Conservation (phyloP, 1,284 basidiomycete genomes). For the Ganoderma sinense region DNA sequence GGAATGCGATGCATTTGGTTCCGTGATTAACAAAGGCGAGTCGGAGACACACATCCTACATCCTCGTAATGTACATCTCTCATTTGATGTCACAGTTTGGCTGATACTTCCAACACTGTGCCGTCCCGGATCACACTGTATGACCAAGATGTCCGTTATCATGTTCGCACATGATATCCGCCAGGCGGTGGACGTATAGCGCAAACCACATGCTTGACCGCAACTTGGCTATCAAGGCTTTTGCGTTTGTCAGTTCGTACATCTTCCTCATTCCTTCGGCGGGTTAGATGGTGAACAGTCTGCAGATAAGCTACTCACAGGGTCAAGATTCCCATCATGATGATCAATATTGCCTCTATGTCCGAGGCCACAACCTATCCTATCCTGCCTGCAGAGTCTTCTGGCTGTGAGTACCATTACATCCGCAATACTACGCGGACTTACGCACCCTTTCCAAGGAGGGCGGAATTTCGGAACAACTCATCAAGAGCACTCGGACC, state of each 20-base stretch:
- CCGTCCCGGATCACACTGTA: not conserved
- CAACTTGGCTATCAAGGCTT: not conserved
- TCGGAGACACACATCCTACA: not conserved
- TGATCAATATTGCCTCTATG: not conserved
- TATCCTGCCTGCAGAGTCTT: not conserved
- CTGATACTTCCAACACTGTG: not conserved
- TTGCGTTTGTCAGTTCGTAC: too few relatives aligned
- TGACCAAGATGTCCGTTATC: not conserved
- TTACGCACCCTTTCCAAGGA: not conserved
- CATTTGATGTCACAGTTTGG: not conserved
- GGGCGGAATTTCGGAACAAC: not conserved
- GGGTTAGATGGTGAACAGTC: not conserved
- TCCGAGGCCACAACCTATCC: not conserved
- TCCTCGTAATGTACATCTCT: not conserved
- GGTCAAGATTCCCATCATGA: not conserved
- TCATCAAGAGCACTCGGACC: not conserved
- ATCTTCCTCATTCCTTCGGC: not conserved
- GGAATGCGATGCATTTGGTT: not conserved
- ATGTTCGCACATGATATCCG: too few relatives aligned
- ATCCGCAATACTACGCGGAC: not conserved
- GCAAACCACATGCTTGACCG: not conserved
- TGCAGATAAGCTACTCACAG: not conserved
- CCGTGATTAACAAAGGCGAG: not conserved
- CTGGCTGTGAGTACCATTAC: not conserved
- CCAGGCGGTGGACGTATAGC: too few relatives aligned